These are phyloP conservation scores for Esteya vermicola DNA, from an alignment of 2,329 filamentous ascomycete species.

Conservation along the genomic window DNA sequence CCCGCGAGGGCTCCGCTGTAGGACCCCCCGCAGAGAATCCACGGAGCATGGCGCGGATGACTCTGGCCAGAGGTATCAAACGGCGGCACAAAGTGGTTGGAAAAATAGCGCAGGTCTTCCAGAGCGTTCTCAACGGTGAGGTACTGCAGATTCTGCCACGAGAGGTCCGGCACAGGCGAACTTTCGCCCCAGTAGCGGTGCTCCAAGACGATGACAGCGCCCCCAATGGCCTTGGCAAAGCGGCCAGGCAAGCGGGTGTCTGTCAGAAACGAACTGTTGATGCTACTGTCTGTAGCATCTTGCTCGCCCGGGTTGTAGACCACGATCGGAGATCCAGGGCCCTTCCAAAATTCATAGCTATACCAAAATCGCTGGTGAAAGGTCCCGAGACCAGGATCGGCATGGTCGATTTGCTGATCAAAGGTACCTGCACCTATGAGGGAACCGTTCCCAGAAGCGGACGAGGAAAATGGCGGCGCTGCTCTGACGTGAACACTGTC, in stretches of 20 bases:
- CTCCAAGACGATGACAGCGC: slow-evolving; percentile 25
- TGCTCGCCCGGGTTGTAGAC: slow-evolving; percentile 26
- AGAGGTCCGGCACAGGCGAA: slow-evolving; percentile 21
- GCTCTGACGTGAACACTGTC: too few species aligned
- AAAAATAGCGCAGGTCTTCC: slow-evolving; percentile 25
- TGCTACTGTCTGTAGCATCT: slow-evolving; percentile 16
- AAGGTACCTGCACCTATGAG: slow-evolving; percentile 13
- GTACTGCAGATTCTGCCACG: slow-evolving; percentile 22
- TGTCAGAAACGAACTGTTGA: slow-evolving; percentile 31
- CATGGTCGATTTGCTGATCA: slow-evolving; percentile 26
- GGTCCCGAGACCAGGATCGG: slow-evolving; percentile 23
- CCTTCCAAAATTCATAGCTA: slow-evolving; percentile 24
- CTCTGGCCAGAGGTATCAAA: too few species aligned
- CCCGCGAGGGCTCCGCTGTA: slow-evolving; percentile 40
- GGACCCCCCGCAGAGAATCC: too few species aligned
- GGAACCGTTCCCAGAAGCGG: too few species aligned
- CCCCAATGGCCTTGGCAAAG: slow-evolving; percentile 24
- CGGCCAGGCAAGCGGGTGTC: slow-evolving; percentile 25
- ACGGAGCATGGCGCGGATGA: too few species aligned
- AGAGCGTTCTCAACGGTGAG: slow-evolving; percentile 27
- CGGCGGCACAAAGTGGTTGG: slow-evolving; percentile 28
- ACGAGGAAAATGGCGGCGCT: too few species aligned
- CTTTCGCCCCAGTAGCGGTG: slow-evolving; percentile 29
- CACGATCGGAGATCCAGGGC: slow-evolving; percentile 24
- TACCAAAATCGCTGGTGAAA: slow-evolving; percentile 28